Percentiles rank a stretch among this genome's conserved stretches.
These are phyloP conservation scores for Calonectria leucothoes DNA, from an alignment of 2,329 filamentous ascomycete genomes.

Conservation along the genomic window DNA sequence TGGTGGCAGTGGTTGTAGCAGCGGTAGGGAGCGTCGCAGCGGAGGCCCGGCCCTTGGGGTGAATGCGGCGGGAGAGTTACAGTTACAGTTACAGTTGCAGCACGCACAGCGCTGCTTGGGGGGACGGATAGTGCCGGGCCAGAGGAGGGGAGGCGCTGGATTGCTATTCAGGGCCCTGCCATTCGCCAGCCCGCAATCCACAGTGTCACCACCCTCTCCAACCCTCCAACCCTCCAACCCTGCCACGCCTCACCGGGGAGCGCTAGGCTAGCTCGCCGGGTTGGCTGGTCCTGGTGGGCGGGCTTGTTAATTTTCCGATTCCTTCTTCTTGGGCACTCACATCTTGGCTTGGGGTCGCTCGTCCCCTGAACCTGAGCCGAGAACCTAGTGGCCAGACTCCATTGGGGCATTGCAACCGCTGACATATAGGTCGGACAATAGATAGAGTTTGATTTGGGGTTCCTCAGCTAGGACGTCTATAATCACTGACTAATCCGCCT, in stretches of 20 bases:
- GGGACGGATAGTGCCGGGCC: background rate
- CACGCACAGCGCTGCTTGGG: background rate
- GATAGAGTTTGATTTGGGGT: slow-evolving; percentile 1
- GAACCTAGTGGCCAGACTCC: background rate
- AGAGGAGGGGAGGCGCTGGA: background rate
- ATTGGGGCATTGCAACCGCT: no score
- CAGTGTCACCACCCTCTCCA: no score
- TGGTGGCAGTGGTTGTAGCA: background rate
- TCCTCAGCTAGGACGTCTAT: background rate
- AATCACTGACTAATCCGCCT: background rate
- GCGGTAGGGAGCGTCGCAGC: no score
- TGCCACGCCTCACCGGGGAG: background rate
- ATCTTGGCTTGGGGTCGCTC: background rate
- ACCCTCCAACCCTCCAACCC: no score
- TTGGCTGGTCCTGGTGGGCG: background rate
- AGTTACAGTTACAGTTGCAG: background rate
- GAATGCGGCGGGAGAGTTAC: background rate
- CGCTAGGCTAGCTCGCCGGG: background rate
- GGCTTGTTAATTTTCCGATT: slow-evolving; percentile 5
- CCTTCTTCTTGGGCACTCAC: background rate
- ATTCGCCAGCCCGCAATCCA: background rate
- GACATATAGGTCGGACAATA: background rate
- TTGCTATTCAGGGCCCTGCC: background rate
- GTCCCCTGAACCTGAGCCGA: background rate
- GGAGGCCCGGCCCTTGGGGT: background rate